These are phyloP conservation scores for Colletotrichum graminicola DNA, from an alignment of 2,329 filamentous ascomycete genomes.

Conservation along the genomic window DNA sequence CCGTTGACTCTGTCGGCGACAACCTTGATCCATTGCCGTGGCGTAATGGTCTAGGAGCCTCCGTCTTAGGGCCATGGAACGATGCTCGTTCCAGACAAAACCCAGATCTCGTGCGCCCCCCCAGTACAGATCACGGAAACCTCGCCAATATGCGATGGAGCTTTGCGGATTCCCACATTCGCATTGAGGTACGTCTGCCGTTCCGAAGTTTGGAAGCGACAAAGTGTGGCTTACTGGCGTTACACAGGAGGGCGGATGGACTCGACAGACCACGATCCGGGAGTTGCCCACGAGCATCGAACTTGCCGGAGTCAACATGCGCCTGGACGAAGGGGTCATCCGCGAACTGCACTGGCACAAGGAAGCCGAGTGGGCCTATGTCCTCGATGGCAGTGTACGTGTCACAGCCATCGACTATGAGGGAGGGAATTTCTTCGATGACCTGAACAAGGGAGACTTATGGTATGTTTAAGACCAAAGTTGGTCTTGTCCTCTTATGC, in stretches of 20 bases:
- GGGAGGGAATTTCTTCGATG: constrained; percentile 82
- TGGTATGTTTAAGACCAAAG: constrained; percentile 58
- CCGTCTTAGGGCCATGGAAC: constrained; percentile 78
- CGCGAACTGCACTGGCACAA: constrained; percentile 87
- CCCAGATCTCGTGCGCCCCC: constrained; percentile 78
- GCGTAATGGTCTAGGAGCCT: constrained; percentile 74
- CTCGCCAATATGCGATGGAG: constrained; percentile 81
- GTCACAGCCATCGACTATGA: constrained; percentile 81
- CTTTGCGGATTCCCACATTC: constrained; percentile 73
- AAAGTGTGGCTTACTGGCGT: not conserved
- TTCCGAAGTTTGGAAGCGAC: not conserved
- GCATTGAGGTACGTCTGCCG: constrained; percentile 67
- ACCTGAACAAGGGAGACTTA: constrained; percentile 77
- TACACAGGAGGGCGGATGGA: constrained; percentile 78
- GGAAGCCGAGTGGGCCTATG: constrained; percentile 83
- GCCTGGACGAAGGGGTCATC: constrained; percentile 79
- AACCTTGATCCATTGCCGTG: constrained; percentile 74
- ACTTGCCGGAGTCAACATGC: constrained; percentile 83
- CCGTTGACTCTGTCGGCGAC: constrained; percentile 70
- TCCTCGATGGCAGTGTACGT: constrained; percentile 77
- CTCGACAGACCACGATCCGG: constrained; percentile 76
- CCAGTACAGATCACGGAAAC: constrained; percentile 78
- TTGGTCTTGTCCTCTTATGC: too few species aligned
- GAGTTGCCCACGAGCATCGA: constrained; percentile 76
- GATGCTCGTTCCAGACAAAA: constrained; percentile 76